Evolutionary conservation across 73 alveolate species (phyloP).

Genomic region (Stentor coeruleus): DNA sequence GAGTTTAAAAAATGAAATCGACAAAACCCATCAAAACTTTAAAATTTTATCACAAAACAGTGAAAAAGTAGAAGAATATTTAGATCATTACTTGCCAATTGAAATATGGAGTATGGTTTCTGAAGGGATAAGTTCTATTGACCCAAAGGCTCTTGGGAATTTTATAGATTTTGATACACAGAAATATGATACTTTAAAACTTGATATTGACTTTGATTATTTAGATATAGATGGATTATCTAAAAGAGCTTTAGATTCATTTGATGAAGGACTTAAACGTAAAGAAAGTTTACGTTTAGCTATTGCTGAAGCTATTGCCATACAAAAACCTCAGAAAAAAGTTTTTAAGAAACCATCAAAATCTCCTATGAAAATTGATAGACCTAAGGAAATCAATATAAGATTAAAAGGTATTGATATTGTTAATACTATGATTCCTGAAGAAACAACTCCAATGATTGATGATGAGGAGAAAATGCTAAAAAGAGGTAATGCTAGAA

Average conservation of each 20-base stretch:
- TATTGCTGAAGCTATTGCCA: background rate
- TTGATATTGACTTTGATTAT: background rate
- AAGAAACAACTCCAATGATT: constrained; percentile 73
- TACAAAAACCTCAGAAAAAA: no score
- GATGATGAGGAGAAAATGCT: no score
- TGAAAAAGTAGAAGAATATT: background rate
- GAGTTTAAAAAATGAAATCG: background rate
- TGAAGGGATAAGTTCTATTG: background rate
- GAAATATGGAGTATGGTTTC: background rate
- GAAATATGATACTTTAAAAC: background rate
- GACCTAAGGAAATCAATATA: no score
- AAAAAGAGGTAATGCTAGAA: no score
- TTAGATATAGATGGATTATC: background rate
- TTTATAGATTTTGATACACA: background rate
- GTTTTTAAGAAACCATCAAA: background rate
- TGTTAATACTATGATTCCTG: constrained; percentile 79
- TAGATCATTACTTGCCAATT: background rate
- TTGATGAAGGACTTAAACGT: background rate
- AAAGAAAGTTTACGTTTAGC: background rate
- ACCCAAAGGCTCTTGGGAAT: background rate
- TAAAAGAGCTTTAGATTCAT: background rate
- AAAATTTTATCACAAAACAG: background rate
- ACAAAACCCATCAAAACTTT: background rate
- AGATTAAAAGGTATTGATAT: no score
- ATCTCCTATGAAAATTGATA: no score